phyloP scores from a whole-genome alignment of 2,329 filamentous ascomycete genomes.

The Neurospora sp. region DNA sequence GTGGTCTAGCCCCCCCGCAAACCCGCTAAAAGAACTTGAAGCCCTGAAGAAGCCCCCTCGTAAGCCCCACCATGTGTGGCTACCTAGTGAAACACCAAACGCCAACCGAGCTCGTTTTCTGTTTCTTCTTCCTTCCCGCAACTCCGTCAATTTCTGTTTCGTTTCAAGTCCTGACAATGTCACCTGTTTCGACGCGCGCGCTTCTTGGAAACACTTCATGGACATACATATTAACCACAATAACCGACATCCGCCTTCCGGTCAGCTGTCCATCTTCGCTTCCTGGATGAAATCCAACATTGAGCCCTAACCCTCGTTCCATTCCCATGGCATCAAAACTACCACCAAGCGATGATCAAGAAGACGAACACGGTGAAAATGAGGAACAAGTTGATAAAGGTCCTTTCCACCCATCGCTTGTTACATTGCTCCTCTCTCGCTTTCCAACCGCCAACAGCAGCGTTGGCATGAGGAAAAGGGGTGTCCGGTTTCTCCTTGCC shows the following conservation, averaged over 20 bases:
- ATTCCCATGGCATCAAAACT: neutral
- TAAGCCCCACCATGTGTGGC: neutral
- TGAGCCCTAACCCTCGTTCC: neutral
- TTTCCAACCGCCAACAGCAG: conserved; percentile 15
- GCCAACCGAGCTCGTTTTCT: neutral
- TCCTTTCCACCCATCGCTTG: conserved; percentile 16
- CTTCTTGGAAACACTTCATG: neutral
- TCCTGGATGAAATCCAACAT: too few species aligned
- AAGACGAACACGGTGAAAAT: neutral
- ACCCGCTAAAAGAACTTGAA: neutral
- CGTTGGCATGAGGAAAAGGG: conserved; percentile 27
- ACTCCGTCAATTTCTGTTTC: neutral
- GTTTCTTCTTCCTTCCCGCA: neutral
- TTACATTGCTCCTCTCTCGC: conserved; percentile 17
- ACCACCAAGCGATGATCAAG: neutral
- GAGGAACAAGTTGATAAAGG: conserved; percentile 15
- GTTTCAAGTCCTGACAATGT: neutral
- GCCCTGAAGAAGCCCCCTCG: neutral
- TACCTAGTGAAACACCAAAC: neutral
- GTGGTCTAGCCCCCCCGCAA: neutral
- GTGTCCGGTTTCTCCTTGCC: conserved; percentile 24
- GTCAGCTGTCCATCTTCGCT: neutral
- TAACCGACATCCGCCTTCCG: neutral
- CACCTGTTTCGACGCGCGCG: neutral
- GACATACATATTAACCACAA: neutral